Conservation (phyloP, 108 stramenopile genomes). For the Licmophora abbreviata region DNA sequence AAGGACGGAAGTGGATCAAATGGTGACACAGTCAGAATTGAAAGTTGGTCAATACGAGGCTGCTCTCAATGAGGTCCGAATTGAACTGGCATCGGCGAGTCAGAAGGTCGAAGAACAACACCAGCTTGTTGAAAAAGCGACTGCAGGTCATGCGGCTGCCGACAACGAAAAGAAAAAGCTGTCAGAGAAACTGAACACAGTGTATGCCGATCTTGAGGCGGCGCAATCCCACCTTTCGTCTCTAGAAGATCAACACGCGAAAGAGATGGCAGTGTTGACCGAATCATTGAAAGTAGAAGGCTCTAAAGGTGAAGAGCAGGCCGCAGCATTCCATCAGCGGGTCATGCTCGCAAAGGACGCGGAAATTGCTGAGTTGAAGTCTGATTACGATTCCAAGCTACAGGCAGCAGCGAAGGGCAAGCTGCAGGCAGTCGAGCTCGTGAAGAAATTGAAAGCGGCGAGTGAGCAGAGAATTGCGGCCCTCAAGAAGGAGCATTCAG, state of each 20-base stretch:
- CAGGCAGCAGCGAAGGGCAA: slow-evolving; percentile 18
- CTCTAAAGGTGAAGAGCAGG: too few species aligned
- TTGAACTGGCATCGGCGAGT: too few species aligned
- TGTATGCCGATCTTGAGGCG: slow-evolving; percentile 6
- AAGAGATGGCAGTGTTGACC: too few species aligned
- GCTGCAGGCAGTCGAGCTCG: slow-evolving; percentile 25
- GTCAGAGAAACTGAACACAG: slow-evolving; percentile 13
- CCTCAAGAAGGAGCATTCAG: slow-evolving; percentile 1
- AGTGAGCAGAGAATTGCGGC: slow-evolving; percentile 8
- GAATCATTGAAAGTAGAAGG: too few species aligned
- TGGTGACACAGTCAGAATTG: neutral
- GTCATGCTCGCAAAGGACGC: too few species aligned
- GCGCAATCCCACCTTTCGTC: neutral
- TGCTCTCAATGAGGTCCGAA: too few species aligned
- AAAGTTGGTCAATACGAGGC: too few species aligned
- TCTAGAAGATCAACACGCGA: too few species aligned
- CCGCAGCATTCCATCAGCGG: too few species aligned
- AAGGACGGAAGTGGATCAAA: neutral
- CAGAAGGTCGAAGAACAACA: too few species aligned
- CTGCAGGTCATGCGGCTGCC: too few species aligned
- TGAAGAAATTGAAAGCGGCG: slow-evolving; percentile 41
- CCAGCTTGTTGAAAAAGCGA: too few species aligned
- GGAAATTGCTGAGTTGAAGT: neutral
- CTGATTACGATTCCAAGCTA: slow-evolving; percentile 13
- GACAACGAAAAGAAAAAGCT: slow-evolving; percentile 16